Evolutionary conservation across 495 filamentous ascomycete genomes (phyloP).

Genomic region (Margaritispora aquatica): DNA sequence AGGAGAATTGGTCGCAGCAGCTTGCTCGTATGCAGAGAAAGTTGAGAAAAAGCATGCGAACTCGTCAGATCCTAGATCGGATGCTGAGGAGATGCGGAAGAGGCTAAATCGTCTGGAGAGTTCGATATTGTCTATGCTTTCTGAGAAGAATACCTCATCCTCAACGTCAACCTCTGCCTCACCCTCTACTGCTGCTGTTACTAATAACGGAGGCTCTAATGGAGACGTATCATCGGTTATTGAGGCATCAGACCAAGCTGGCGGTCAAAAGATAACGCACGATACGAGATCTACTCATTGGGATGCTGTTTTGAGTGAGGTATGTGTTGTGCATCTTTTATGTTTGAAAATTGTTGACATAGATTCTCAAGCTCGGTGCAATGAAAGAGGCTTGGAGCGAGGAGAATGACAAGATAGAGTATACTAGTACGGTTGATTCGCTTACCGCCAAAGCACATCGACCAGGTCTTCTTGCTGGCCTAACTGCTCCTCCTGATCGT

Average conservation of each 20-base stretch:
- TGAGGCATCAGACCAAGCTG: conserved; percentile 12
- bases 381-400: conserved; percentile 30
- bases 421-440: conserved; percentile 14
- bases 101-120: conserved; percentile 46
- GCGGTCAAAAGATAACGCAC: conserved; percentile 22
- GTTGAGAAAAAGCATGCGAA: conserved; percentile 32
- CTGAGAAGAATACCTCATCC: conserved; percentile 17
- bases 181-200: too few relatives aligned
- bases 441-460: conserved; percentile 19
- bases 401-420: conserved; percentile 23
- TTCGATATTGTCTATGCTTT: conserved; percentile 44
- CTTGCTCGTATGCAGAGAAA: conserved; percentile 43
- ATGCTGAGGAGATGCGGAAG: conserved; percentile 35
- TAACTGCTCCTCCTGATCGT: conserved; percentile 23
- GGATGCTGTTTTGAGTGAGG: conserved; percentile 45
- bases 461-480: conserved; percentile 12
- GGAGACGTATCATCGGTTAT: background rate
- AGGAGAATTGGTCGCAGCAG: conserved; percentile 27
- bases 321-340: conserved; percentile 17
- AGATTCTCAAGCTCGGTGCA: conserved; percentile 18
- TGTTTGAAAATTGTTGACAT: background rate
- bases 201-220: too few relatives aligned
- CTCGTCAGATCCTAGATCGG: conserved; percentile 23
- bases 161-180: too few relatives aligned
- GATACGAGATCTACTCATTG: conserved; percentile 30